These are phyloP conservation scores for Cyberlindnera maclurae DNA, from an alignment of 805 yeast genomes.

Conservation along the genomic window DNA sequence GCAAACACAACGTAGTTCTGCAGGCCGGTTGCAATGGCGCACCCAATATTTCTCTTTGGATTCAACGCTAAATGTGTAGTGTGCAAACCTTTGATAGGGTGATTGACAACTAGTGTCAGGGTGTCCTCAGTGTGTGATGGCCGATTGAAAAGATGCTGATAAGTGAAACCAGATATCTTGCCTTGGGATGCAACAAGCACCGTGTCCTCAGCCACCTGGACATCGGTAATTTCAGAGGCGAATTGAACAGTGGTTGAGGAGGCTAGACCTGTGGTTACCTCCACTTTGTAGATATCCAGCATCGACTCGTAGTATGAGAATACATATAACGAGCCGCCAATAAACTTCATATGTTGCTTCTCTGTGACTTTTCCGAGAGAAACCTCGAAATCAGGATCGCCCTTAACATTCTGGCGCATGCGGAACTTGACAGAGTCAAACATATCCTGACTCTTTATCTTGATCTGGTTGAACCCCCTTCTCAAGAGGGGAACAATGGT, in stretches of 20 bases:
- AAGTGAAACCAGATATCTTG: not conserved
- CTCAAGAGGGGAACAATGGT: slow-evolving; percentile 18
- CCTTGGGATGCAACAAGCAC: not conserved
- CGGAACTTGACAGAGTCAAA: slow-evolving; percentile 12
- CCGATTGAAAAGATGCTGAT: not conserved
- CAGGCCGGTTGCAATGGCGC: slow-evolving; percentile 31
- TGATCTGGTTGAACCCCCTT: slow-evolving; percentile 18
- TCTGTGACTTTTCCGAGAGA: slow-evolving; percentile 15
- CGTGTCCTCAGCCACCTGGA: not conserved
- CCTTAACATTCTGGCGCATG: slow-evolving; percentile 4
- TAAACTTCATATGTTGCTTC: slow-evolving; percentile 10
- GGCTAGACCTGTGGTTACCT: not conserved
- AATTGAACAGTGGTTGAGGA: slow-evolving; percentile 1
- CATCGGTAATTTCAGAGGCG: slow-evolving; percentile 3
- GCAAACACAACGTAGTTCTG: slow-evolving; percentile 16
- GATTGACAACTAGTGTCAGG: not conserved
- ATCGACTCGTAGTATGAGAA: slow-evolving; percentile 5
- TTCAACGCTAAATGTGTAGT: slow-evolving; percentile 24
- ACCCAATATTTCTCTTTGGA: slow-evolving; percentile 25
- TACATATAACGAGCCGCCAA: slow-evolving; percentile 7
- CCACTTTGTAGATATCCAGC: slow-evolving; percentile 12
- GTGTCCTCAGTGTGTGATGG: not conserved
- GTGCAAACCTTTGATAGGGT: not conserved
- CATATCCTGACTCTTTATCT: slow-evolving; percentile 18
- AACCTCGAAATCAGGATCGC: slow-evolving; percentile 2